Conservation (phyloP, 139 green algal genomes). For the Tetradesmus obliquus region DNA sequence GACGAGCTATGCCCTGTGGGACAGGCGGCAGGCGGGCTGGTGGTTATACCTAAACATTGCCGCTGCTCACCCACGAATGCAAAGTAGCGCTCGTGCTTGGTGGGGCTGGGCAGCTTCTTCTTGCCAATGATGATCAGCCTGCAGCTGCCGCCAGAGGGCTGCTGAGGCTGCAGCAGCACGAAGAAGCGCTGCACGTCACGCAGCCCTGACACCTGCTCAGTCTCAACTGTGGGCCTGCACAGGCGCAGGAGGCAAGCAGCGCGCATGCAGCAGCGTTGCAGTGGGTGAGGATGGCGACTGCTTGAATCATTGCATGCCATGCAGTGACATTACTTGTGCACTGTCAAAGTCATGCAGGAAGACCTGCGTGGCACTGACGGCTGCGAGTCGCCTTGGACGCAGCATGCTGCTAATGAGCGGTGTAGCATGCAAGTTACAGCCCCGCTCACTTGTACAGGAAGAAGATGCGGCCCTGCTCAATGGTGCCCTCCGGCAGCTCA, state of each 20-base stretch:
- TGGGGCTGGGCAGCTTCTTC: constrained; percentile 34
- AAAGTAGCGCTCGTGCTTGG: constrained; percentile 28
- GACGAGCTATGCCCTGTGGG: too few species aligned
- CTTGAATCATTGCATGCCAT: not conserved
- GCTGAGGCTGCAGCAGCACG: constrained; percentile 40
- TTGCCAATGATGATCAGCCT: constrained; percentile 33
- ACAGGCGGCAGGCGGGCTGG: too few species aligned
- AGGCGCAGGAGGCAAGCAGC: not conserved
- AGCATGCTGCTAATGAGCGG: not conserved
- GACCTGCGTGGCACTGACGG: too few species aligned
- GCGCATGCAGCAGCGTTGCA: not conserved
- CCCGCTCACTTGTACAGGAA: constrained; percentile 36
- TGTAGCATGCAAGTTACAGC: not conserved
- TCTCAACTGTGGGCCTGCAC: constrained; percentile 21
- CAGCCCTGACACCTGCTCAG: not conserved
- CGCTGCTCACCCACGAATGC: constrained; percentile 32
- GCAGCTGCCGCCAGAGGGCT: constrained; percentile 9
- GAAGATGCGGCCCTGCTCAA: constrained; percentile 29
- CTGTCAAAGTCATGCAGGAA: too few species aligned
- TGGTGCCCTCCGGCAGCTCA: not conserved
- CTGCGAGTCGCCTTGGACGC: too few species aligned
- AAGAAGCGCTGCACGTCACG: constrained; percentile 43
- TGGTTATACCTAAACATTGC: not conserved
- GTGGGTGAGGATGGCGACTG: not conserved
- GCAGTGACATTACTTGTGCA: too few species aligned